Evolutionary conservation across 2,329 filamentous ascomycete genomes (phyloP).

Genomic region (Pseudogymnoascus sp.): DNA sequence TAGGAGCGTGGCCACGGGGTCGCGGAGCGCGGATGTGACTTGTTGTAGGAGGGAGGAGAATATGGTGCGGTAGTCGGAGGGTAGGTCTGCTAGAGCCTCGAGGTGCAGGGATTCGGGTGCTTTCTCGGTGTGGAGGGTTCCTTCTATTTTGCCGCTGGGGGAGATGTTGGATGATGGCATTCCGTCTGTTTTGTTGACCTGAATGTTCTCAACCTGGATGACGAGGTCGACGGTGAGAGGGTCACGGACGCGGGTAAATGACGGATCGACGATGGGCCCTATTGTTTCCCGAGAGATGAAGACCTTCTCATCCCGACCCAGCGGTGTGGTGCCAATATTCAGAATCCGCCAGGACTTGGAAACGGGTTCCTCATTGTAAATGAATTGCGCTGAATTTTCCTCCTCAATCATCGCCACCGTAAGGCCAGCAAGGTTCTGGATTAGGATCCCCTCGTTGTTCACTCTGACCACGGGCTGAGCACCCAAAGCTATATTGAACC

Average conservation of each 20-base stretch:
- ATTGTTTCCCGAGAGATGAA: constrained; percentile 70
- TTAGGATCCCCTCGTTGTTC: constrained; percentile 37
- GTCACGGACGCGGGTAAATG: constrained; percentile 73
- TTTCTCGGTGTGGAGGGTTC: constrained; percentile 14
- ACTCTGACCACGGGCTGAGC: constrained; percentile 41
- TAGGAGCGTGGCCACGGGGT: constrained; percentile 32
- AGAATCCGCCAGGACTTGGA: constrained; percentile 58
- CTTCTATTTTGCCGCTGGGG: constrained; percentile 13
- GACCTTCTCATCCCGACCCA: constrained; percentile 83
- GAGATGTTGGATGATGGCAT: background rate
- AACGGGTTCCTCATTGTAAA: constrained; percentile 26
- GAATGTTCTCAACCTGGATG: constrained; percentile 36
- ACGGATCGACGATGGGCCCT: constrained; percentile 68
- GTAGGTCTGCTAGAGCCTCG: constrained; percentile 15
- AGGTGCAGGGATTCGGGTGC: constrained; percentile 7
- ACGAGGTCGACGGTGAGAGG: constrained; percentile 65
- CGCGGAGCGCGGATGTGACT: constrained; percentile 42
- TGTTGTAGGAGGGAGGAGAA: constrained; percentile 40
- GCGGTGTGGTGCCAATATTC: constrained; percentile 67
- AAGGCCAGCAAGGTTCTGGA: constrained; percentile 47
- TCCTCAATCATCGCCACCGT: constrained; percentile 62
- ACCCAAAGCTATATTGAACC: constrained; percentile 40
- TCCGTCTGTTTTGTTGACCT: constrained; percentile 13
- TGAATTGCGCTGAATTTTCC: constrained; percentile 30
- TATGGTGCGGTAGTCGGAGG: constrained; percentile 28